Evolutionary conservation across 2,329 filamentous ascomycete species (phyloP), one percentile per base, ranked within the genome.

Genomic region (Hypoxylon sp.): DNA sequence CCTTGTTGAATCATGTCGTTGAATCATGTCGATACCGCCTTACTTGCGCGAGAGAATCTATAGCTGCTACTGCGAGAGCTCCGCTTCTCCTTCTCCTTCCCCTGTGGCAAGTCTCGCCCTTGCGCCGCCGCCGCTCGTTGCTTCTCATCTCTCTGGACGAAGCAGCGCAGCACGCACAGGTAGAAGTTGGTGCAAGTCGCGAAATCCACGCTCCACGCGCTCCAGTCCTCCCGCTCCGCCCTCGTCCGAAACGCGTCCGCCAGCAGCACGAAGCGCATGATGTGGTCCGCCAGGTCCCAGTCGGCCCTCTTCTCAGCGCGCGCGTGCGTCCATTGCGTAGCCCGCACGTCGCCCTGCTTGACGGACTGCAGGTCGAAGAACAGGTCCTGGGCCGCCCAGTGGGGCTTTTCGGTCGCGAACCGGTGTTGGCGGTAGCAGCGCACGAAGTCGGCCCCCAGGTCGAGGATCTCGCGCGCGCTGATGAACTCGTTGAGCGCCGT

Each of bases 281-380:
- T 60, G 50, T 76, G 67, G 60, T 75, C 73, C 5, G 69, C 68
- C 4, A 75, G 67, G 23, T 74, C 73, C 74, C 74, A 76, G 11
- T 71, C 67, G 43, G 63, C 58, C 63, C 63, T 71, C 51, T 59
- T 68, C 13, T 66, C 63, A 10, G 50, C 2, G 13, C 61, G 63
- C n/a, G 70, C 65, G 1, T 49, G 63, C 5, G 68, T 66, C 73
- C 73, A 75, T 1, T 63, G 46, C 5, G 30, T 45, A 4, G 69
- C 59, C 19, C 60, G 50, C 52, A 21, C 41, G 56, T 76, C 74
- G 19, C 73, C 73, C 30, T 75, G 70, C 64, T 76, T 76, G n/a
- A 76, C 69, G 2, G 67, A 52, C 64, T 76, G 73, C 23, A 76
- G 66, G 43, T 74, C 71, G 65, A 74, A 76, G 70, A 75, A 76